phyloP scores from a whole-genome alignment of 441 rosid species.

The Bocquillonia castaneifolia region DNA sequence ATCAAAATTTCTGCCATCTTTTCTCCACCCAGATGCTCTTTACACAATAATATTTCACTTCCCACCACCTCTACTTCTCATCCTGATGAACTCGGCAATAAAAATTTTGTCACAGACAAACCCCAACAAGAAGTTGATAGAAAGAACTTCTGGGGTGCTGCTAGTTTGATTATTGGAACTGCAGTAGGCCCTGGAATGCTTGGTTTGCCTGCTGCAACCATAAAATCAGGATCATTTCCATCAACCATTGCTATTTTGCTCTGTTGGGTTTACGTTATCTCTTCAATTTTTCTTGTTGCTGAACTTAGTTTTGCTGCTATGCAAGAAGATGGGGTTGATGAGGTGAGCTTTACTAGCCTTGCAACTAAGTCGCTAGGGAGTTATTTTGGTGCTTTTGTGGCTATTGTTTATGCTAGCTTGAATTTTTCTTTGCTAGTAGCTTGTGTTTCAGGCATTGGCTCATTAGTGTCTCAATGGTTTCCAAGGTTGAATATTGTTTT shows the following conservation, averaged over 20 bases:
- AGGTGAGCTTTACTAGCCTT: constrained; percentile 82
- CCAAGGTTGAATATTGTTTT: constrained; percentile 55
- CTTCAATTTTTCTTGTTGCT: constrained; percentile 80
- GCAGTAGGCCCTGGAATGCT: constrained; percentile 94
- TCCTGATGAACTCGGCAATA: constrained; percentile 10
- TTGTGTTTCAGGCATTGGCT: constrained; percentile 87
- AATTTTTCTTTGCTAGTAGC: constrained; percentile 82
- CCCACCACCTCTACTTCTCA: constrained; percentile 23
- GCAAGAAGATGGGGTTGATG: constrained; percentile 69
- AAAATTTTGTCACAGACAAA: constrained; percentile 12
- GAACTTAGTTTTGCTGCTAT: constrained; percentile 83
- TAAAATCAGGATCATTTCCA: constrained; percentile 75
- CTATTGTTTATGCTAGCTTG: constrained; percentile 69
- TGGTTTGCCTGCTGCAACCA: constrained; percentile 77
- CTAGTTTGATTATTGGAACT: constrained; percentile 78
- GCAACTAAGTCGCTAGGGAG: constrained; percentile 73
- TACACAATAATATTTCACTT: constrained; percentile 16
- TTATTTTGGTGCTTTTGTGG: constrained; percentile 63
- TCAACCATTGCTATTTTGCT: constrained; percentile 56
- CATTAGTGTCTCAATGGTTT: constrained; percentile 69
- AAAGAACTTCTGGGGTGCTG: constrained; percentile 89
- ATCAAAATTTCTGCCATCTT: constrained; percentile 13
- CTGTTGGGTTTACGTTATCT: constrained; percentile 83
- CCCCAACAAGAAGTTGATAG: constrained; percentile 15
- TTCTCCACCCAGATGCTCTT: constrained; percentile 29